Evolutionary conservation across 2,329 filamentous ascomycete species (phyloP).

Genomic region (Acrocalymma vagum): DNA sequence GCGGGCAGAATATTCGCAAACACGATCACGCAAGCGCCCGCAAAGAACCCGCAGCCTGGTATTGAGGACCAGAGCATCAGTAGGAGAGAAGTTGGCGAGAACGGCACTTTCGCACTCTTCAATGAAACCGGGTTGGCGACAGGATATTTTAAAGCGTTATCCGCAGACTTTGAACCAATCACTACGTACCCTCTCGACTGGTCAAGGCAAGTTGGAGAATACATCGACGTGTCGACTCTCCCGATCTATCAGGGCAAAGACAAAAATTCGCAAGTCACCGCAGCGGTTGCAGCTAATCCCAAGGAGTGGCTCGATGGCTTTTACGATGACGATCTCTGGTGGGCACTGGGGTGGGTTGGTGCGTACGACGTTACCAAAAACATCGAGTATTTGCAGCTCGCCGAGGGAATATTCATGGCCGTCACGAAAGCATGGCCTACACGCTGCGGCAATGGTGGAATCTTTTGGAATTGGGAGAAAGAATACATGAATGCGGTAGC

Average conservation of each 20-base stretch:
- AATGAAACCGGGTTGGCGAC: conserved; percentile 14
- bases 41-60: conserved; percentile 39
- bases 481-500: conserved; percentile 63
- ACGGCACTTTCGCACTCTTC: conserved; percentile 12
- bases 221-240: conserved; percentile 17
- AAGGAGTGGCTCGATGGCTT: conserved; percentile 52
- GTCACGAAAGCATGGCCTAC: conserved; percentile 49
- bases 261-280: conserved; percentile 8
- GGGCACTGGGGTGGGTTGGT: conserved; percentile 63
- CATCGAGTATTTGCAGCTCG: conserved; percentile 55
- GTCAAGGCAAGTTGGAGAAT: conserved; percentile 14
- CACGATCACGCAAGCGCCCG: conserved; percentile 47
- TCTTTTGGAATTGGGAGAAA: conserved; percentile 58
- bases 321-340: conserved; percentile 62
- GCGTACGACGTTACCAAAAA: conserved; percentile 63
- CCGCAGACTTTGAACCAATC: conserved; percentile 21
- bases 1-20: conserved; percentile 54
- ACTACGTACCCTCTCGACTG: conserved; percentile 31
- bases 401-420: conserved; percentile 59
- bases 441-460: conserved; percentile 56
- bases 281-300: conserved; percentile 21
- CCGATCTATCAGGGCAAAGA: conserved; percentile 14
- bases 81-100: conserved; percentile 14
- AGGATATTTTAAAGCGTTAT: conserved; percentile 32
- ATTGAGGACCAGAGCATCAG: conserved; percentile 22